Evolutionary conservation across 164 flowering plant species (phyloP).

Genomic region (Aristolochia californica): DNA sequence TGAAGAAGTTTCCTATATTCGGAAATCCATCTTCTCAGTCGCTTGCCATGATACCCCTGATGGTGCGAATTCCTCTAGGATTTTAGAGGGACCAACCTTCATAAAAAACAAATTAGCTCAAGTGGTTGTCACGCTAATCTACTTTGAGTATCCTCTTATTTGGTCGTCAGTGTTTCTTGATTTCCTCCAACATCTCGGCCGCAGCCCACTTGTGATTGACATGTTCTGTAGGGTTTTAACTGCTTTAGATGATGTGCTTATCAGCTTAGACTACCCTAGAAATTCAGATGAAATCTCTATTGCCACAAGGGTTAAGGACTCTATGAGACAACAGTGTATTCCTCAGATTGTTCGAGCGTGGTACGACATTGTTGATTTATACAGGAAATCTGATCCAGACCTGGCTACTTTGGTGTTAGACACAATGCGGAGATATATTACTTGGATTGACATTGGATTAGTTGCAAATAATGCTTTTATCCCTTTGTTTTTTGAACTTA

Average conservation of each 20-base stretch:
- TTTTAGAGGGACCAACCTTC: conserved; percentile 59
- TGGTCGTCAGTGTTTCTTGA: conserved; percentile 84
- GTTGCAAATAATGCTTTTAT: conserved; percentile 65
- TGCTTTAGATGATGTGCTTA: conserved; percentile 79
- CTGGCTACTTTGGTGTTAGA: conserved; percentile 58
- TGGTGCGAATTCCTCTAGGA: conserved; percentile 32
- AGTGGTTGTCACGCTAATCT: conserved; percentile 68
- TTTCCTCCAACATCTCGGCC: conserved; percentile 47
- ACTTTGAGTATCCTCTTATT: conserved; percentile 66
- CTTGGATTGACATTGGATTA: conserved; percentile 94
- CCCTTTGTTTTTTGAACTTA: conserved; percentile 65
- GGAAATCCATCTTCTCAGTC: conserved; percentile 59
- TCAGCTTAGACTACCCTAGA: conserved; percentile 77
- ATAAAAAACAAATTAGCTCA: conserved; percentile 92
- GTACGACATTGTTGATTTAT: conserved; percentile 69
- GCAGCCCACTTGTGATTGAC: conserved; percentile 65
- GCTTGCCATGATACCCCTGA: conserved; percentile 33
- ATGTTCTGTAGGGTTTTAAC: conserved; percentile 89
- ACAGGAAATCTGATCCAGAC: conserved; percentile 57
- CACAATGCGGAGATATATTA: conserved; percentile 63
- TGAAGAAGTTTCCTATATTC: conserved; percentile 53
- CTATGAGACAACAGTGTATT: conserved; percentile 92
- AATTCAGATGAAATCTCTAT: conserved; percentile 46
- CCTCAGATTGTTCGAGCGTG: conserved; percentile 76
- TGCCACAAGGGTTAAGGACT: conserved; percentile 72